These are phyloP conservation scores for Furcasterigmium sp. DNA, from an alignment of 2,329 filamentous ascomycete species.

Conservation along the genomic window DNA sequence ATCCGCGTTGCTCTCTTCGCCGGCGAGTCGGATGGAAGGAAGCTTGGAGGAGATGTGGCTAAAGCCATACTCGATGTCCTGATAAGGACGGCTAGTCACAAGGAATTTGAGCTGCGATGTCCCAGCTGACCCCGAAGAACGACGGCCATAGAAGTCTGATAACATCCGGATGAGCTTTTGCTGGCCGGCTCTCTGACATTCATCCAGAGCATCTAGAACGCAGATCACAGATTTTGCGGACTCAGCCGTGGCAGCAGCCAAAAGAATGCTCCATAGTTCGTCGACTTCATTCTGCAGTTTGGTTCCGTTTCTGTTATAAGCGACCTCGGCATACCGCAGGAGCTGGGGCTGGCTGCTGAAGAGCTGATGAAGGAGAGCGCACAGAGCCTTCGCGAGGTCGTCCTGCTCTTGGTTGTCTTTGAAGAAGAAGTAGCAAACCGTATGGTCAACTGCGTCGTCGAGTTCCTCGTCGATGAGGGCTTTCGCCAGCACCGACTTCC, in stretches of 20 bases:
- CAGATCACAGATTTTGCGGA: background rate
- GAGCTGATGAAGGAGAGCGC: conserved; percentile 29
- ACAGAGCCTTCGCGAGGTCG: conserved; percentile 20
- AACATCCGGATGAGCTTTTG: background rate
- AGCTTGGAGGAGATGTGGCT: background rate
- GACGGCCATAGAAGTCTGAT: conserved; percentile 2
- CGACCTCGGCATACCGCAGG: conserved; percentile 12
- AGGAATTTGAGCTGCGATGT: conserved; percentile 6
- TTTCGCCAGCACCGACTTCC: conserved; percentile 31
- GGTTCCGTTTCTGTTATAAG: conserved; percentile 14
- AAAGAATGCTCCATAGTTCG: conserved; percentile 8
- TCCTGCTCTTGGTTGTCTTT: conserved; percentile 28
- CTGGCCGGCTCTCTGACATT: conserved; percentile 3
- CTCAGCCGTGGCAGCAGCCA: conserved; percentile 3
- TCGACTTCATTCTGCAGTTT: conserved; percentile 10
- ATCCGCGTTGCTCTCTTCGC: conserved; percentile 7
- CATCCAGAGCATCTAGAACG: conserved; percentile 9
- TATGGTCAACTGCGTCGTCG: conserved; percentile 4
- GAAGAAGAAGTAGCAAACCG: conserved; percentile 31
- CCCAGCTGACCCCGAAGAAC: background rate
- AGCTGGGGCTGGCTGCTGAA: conserved; percentile 20
- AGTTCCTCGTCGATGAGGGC: conserved; percentile 25
- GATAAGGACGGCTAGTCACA: conserved; percentile 8
- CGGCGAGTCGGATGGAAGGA: conserved; percentile 6
- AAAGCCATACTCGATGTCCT: conserved; percentile 6